Percentiles rank a stretch among this genome's conserved stretches.
These are phyloP conservation scores for Trifolium fragiferum DNA, from an alignment of 306 rosid genomes.

Conservation along the genomic window DNA sequence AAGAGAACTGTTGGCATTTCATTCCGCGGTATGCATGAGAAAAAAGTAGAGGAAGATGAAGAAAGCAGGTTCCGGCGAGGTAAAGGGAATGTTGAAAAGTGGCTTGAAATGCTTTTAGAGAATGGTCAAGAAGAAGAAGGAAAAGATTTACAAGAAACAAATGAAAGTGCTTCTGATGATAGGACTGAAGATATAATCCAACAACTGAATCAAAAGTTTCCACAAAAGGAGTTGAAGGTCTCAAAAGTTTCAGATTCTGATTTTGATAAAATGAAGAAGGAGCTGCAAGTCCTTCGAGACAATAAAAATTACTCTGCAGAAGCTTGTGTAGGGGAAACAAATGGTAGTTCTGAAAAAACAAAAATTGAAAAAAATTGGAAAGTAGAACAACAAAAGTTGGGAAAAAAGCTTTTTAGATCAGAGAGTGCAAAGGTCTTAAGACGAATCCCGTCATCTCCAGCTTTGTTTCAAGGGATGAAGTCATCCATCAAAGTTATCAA, in stretches of 20 bases:
- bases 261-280: slow-evolving; percentile 39
- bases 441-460: slow-evolving; percentile 92
- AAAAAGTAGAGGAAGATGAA: slow-evolving; percentile 78
- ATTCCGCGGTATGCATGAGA: slow-evolving; percentile 47
- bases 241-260: slow-evolving; percentile 44
- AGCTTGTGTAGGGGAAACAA: slow-evolving; percentile 45
- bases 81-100: slow-evolving; percentile 90
- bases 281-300: slow-evolving; percentile 42
- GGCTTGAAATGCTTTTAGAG: slow-evolving; percentile 91
- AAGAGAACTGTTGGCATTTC: slow-evolving; percentile 46
- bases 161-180: slow-evolving; percentile 42
- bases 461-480: slow-evolving; percentile 72
- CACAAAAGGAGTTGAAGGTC: slow-evolving; percentile 56
- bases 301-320: slow-evolving; percentile 42
- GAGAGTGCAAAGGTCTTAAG: slow-evolving; percentile 78
- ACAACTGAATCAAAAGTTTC: slow-evolving; percentile 56
- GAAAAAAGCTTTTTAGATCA: slow-evolving; percentile 62
- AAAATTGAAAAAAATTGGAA: slow-evolving; percentile 50
- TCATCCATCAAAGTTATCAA: slow-evolving; percentile 24
- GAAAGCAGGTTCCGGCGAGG: slow-evolving; percentile 79
- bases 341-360: slow-evolving; percentile 53
- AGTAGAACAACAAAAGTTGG: slow-evolving; percentile 54
- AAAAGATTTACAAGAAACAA: slow-evolving; percentile 44
- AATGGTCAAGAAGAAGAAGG: slow-evolving; percentile 52
- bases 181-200: slow-evolving; percentile 50